Conservation (phyloP, 2,329 filamentous ascomycete species). For the Pseudogymnoascus destructans region DNA sequence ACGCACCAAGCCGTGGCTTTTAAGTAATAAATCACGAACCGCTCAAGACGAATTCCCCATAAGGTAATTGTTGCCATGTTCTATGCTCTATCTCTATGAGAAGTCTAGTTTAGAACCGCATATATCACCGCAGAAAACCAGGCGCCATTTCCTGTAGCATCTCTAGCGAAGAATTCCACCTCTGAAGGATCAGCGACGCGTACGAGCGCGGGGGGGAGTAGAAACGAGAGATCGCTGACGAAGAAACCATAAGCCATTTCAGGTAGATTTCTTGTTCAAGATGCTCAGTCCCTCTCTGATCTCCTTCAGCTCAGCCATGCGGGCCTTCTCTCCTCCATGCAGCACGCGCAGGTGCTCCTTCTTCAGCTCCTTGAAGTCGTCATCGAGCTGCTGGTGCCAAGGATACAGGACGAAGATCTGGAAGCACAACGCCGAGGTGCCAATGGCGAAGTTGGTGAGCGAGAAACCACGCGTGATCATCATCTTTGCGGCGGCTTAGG, state of each 20-base stretch:
- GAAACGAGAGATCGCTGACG: neutral
- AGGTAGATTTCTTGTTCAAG: conserved; percentile 5
- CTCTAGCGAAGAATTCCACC: neutral
- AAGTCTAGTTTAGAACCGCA: neutral
- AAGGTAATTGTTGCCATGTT: neutral
- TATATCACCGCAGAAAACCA: neutral
- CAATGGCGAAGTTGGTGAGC: conserved; percentile 40
- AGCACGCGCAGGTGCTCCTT: conserved; percentile 28
- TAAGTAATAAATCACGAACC: neutral
- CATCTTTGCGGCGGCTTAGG: conserved; percentile 23
- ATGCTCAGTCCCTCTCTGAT: conserved; percentile 1
- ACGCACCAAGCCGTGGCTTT: neutral
- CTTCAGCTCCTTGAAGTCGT: conserved; percentile 36
- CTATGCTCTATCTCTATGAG: neutral
- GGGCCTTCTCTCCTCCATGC: neutral
- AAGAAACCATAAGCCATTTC: neutral
- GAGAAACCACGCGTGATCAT: conserved; percentile 37
- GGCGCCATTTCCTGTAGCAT: neutral
- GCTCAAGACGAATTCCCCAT: neutral
- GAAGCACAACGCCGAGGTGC: conserved; percentile 37
- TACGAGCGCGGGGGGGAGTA: neutral
- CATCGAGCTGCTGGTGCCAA: conserved; percentile 40
- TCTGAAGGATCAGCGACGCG: neutral
- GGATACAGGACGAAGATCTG: conserved; percentile 44
- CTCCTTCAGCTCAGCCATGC: neutral